Evolutionary conservation across 768 basidiomycete species (phyloP).

Genomic region (Lanmaoa rubissima): DNA sequence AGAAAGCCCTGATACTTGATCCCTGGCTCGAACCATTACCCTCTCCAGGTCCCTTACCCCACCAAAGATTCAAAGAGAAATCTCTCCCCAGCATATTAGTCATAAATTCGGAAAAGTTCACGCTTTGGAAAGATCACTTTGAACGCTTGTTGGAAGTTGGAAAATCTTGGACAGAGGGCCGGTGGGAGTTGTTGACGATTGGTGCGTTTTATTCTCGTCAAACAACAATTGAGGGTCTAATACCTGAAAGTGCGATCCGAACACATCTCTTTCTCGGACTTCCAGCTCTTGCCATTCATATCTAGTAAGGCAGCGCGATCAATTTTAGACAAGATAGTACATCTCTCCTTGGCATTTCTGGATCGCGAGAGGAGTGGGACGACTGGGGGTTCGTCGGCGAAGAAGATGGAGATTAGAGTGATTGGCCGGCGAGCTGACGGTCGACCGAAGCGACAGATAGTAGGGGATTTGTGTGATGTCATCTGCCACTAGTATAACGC

Average conservation of each 20-base stretch:
- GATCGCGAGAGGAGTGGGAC: conserved; percentile 8
- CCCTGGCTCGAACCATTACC: conserved; percentile 84
- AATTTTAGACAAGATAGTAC: conserved; percentile 22
- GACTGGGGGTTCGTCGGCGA: conserved; percentile 1
- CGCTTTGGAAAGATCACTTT: conserved; percentile 78
- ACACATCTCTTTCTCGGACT: conserved; percentile 32
- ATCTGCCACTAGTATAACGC: conserved; percentile 19
- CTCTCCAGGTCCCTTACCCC: conserved; percentile 46
- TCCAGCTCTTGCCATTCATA: conserved; percentile 21
- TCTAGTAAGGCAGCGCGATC: conserved; percentile 18
- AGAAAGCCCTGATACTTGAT: too few relatives aligned
- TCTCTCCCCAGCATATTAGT: conserved; percentile 49
- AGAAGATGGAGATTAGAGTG: conserved; percentile 23
- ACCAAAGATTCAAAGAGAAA: conserved; percentile 5
- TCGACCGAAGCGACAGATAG: conserved; percentile 22
- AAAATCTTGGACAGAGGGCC: conserved; percentile 51
- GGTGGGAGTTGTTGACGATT: conserved; percentile 46
- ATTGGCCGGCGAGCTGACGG: conserved; percentile 26
- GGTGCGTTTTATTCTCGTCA: conserved; percentile 32
- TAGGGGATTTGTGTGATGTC: conserved; percentile 22
- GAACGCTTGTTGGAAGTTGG: conserved; percentile 52
- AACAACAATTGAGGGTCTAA: background rate
- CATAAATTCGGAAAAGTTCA: conserved; percentile 76
- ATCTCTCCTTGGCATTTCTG: conserved; percentile 25
- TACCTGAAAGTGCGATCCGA: conserved; percentile 19